Percentiles rank a stretch among this genome's conserved stretches.
Conservation (phyloP, 495 filamentous ascomycete species). For the Penicillium daleae region DNA sequence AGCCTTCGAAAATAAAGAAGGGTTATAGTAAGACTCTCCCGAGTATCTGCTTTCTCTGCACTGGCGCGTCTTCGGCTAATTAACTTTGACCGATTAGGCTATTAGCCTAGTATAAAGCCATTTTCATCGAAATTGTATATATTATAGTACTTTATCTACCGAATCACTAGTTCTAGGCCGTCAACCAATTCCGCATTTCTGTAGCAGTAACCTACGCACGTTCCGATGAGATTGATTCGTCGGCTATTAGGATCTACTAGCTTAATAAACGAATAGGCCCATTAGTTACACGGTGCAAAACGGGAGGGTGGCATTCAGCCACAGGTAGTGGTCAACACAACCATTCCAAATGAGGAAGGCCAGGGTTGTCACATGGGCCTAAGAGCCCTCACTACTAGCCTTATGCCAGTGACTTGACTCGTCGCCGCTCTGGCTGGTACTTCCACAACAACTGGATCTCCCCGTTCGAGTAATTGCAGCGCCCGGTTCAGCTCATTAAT, state of each 20-base stretch:
- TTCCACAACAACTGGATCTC: no score
- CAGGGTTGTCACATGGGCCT: no score
- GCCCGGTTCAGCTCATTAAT: no score
- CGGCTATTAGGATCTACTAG: not conserved
- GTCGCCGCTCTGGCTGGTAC: no score
- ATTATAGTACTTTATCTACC: not conserved
- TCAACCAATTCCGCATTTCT: not conserved
- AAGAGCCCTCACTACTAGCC: no score
- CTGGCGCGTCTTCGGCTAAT: not conserved
- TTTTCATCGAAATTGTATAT: conserved; percentile 11
- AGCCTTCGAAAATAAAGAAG: not conserved
- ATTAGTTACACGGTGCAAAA: no score
- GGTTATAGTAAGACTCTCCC: conserved; percentile 1
- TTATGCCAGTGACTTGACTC: no score
- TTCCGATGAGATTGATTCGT: not conserved
- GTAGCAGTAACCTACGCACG: not conserved
- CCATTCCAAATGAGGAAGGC: no score
- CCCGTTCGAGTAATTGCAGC: no score
- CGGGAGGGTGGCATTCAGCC: no score
- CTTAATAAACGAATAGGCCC: no score
- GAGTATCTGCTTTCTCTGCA: not conserved
- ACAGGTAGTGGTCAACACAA: no score
- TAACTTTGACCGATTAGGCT: not conserved
- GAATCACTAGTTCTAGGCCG: not conserved
- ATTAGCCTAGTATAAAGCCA: conserved; percentile 2